Conservation (phyloP, 495 filamentous ascomycete genomes). For the Niebla homalea region DNA sequence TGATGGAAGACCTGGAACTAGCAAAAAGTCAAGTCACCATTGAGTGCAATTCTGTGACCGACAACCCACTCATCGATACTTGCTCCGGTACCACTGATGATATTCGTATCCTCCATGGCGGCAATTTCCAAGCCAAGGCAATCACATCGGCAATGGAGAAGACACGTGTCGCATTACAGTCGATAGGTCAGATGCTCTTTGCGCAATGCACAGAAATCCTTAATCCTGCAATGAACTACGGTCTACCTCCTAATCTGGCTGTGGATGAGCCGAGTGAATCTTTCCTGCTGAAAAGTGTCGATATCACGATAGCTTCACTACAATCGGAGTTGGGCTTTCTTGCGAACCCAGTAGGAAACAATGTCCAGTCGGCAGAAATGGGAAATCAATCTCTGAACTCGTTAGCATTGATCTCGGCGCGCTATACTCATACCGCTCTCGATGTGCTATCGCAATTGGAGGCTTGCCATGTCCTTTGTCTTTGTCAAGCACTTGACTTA, state of each 20-base stretch:
- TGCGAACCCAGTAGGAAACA: conserved; percentile 38
- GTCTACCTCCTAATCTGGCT: conserved; percentile 44
- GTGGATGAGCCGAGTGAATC: conserved; percentile 42
- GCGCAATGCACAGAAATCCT: conserved; percentile 44
- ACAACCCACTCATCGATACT: conserved; percentile 47
- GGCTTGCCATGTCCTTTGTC: neutral
- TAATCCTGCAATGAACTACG: conserved; percentile 41
- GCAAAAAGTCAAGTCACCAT: conserved; percentile 36
- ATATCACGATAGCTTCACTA: conserved; percentile 50
- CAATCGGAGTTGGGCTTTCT: conserved; percentile 44
- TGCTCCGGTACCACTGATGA: neutral
- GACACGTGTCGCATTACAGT: conserved; percentile 36
- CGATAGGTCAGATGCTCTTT: conserved; percentile 45
- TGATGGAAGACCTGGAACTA: conserved; percentile 44
- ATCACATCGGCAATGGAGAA: conserved; percentile 53
- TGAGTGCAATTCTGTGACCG: conserved; percentile 49
- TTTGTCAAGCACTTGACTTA: conserved; percentile 28
- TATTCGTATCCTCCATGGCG: conserved; percentile 34
- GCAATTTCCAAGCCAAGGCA: conserved; percentile 49
- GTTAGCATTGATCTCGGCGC: conserved; percentile 42
- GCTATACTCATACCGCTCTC: conserved; percentile 40
- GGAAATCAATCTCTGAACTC: conserved; percentile 47
- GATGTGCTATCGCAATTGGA: conserved; percentile 31
- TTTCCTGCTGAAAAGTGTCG: conserved; percentile 45
- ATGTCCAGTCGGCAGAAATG: conserved; percentile 46